Conservation (phyloP, 306 rosid genomes). For the Casuarina glauca region DNA sequence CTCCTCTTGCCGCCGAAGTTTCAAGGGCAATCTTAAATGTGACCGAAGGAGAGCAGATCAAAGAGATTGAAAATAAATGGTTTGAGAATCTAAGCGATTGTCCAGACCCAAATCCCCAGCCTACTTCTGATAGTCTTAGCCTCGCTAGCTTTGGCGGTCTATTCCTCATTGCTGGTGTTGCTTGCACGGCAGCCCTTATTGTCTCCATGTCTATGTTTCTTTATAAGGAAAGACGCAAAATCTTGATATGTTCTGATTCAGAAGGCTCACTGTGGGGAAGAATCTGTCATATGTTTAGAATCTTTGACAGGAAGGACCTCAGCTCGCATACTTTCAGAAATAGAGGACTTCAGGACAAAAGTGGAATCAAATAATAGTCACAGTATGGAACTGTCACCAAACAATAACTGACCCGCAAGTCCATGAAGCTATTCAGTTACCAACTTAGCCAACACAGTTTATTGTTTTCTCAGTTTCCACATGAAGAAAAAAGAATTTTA, state of each 20-base stretch:
- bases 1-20: slow-evolving; percentile 49
- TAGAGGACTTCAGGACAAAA: neutral
- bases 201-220: too few species aligned
- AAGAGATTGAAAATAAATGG: slow-evolving; percentile 44
- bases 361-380: too few species aligned
- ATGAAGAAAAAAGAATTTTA: too few species aligned
- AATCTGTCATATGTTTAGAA: too few species aligned
- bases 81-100: slow-evolving; percentile 26
- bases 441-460: too few species aligned
- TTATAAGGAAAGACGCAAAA: too few species aligned
- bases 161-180: slow-evolving; percentile 42
- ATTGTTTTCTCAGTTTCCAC: too few species aligned
- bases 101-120: slow-evolving; percentile 18
- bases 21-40: slow-evolving; percentile 56
- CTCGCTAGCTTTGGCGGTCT: slow-evolving; percentile 40
- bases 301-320: too few species aligned
- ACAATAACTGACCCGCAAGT: slow-evolving; percentile 2
- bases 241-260: too few species aligned
- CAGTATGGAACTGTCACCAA: neutral
- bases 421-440: neutral
- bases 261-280: too few species aligned
- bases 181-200: slow-evolving; percentile 35
- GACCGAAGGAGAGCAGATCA: slow-evolving; percentile 49
- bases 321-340: slow-evolving; percentile 16
- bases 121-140: slow-evolving; percentile 33